Evolutionary conservation across 2,329 filamentous ascomycete genomes (phyloP).

Genomic region (Neopestalotiopsis rosae): DNA sequence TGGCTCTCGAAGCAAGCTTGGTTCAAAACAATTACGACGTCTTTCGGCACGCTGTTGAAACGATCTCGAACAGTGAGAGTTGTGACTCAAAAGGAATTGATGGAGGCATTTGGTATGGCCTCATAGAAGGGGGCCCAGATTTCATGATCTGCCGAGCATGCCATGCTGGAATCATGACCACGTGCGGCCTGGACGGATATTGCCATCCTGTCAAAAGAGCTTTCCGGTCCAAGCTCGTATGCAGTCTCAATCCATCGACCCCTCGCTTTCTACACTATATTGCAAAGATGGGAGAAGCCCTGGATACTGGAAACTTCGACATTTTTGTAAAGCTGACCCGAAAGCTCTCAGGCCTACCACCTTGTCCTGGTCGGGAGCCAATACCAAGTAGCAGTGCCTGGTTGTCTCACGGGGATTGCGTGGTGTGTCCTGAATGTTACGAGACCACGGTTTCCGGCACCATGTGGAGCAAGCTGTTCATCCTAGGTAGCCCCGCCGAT

Average conservation of each 20-base stretch:
- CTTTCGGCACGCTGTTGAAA: neutral
- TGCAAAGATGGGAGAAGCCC: constrained; percentile 10
- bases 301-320: constrained; percentile 17
- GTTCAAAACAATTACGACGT: neutral
- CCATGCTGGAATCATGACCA: constrained; percentile 13
- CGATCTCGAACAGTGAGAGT: neutral
- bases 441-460: constrained; percentile 8
- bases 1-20: constrained; percentile 9
- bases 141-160: constrained; percentile 18
- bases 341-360: neutral
- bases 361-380: constrained; percentile 6
- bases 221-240: neutral
- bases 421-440: constrained; percentile 16
- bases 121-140: neutral
- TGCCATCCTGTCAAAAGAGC: neutral
- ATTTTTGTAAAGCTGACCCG: neutral
- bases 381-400: neutral
- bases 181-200: constrained; percentile 6
- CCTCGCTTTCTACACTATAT: constrained; percentile 9
- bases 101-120: constrained; percentile 13
- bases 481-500: neutral
- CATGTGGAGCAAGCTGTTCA: neutral
- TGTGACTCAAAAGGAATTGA: neutral
- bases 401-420: neutral
- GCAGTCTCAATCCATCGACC: constrained; percentile 2